Evolutionary conservation across 352 stramenopile genomes (phyloP).

Genomic region (Phytophthora colocasiae): DNA sequence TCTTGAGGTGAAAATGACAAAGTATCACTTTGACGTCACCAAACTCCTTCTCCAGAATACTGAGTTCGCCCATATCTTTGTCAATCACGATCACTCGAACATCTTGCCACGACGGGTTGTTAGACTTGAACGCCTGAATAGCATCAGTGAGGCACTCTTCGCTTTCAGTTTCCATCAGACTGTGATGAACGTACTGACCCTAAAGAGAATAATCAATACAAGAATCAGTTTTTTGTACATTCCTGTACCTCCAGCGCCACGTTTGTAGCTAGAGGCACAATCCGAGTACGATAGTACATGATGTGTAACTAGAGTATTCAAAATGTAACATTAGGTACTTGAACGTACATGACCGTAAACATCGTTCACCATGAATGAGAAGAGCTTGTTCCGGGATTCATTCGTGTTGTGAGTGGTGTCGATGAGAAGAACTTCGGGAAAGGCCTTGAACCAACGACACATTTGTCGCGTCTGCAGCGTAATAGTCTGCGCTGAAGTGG

Average conservation of each 20-base stretch:
- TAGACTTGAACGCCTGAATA: background rate
- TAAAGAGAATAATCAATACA: too few relatives aligned
- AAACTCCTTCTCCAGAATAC: background rate
- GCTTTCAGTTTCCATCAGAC: constrained; percentile 1
- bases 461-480: constrained; percentile 11
- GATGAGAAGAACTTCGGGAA: constrained; percentile 12
- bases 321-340: background rate
- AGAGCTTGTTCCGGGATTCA: constrained; percentile 6
- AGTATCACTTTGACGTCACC: background rate
- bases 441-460: constrained; percentile 15
- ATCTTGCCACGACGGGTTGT: background rate
- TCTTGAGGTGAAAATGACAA: background rate
- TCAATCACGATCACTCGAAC: background rate
- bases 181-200: too few relatives aligned
- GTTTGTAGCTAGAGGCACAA: too few relatives aligned
- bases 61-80: background rate
- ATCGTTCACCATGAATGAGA: constrained; percentile 20
- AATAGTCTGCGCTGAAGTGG: constrained; percentile 2
- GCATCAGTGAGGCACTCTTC: background rate
- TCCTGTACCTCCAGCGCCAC: too few relatives aligned
- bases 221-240: too few relatives aligned
- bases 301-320: too few relatives aligned
- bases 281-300: too few relatives aligned
- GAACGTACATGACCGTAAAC: constrained; percentile 3
- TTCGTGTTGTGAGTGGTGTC: constrained; percentile 18